Evolutionary conservation across 805 yeast species (phyloP), one percentile per base, ranked within the genome.

Genomic region (Metschnikowia henanensis): DNA sequence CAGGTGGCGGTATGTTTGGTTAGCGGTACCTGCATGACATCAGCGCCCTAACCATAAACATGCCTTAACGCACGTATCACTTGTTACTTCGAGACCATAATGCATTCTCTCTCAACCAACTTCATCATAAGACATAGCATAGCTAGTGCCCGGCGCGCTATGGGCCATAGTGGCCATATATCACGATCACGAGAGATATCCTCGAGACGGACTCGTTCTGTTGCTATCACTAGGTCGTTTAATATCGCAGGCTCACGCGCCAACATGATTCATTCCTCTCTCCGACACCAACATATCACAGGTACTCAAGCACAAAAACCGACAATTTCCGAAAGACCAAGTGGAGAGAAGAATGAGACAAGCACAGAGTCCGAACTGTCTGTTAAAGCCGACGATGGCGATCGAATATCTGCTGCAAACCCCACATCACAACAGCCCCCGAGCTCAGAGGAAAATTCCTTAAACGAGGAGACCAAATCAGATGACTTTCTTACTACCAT

Each of bases 401-500:
- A n/a, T n/a, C n/a, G n/a, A n/a, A n/a, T n/a, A 13, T 16, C 35
- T 23, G 40, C 16, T 13, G 9, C 38, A 31, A 37, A 28, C 12
- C 20, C 38, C 4, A 16, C 38, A 6, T 13, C 30, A 13, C 30
- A 20, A 22, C 30, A 18, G 18, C 21, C 30, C n/a, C 20, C 37
- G n/a, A 17, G 18, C 16, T 20, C 17, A 8, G 30, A 28, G 8
- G 32, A 17, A 8, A 12, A 35, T 9, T 19, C 30, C 18, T 21
- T 8, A 5, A 22, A 33, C 5, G 53, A 49, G 13, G 49, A 42
- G 9, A 31, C 50, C 6, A 20, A 32, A 21, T 50, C 56, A 12
- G 57, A 56, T 21, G 57, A 42, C 33, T 71, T 50, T 66, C 64
- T 76, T 37, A 72, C 89, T 38, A 87, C 88, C 36, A 83, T 91